Evolutionary conservation across 2,329 filamentous ascomycete species (phyloP).

Genomic region (Verticillium dahliae): DNA sequence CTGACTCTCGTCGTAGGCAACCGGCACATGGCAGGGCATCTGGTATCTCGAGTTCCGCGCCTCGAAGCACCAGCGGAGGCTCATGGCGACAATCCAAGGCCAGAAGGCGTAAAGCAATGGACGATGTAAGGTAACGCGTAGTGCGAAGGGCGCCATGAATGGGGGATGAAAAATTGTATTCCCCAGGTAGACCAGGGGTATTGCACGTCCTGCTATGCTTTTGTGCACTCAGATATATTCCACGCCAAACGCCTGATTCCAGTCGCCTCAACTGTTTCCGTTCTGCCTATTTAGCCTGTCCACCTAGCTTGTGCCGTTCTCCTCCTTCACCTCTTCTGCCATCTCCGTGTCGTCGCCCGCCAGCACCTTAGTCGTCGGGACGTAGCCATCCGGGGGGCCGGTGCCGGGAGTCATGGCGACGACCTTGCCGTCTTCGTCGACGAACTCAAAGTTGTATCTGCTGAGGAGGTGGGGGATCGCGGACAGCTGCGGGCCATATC

Average conservation of each 20-base stretch:
- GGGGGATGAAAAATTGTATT: background rate
- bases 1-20: constrained; percentile 31
- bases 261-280: background rate
- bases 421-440: constrained; percentile 86
- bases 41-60: constrained; percentile 91
- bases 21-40: constrained; percentile 77
- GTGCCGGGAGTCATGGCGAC: constrained; percentile 77
- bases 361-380: constrained; percentile 60
- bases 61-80: constrained; percentile 67
- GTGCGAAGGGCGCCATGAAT: no score
- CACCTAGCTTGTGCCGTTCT: constrained; percentile 25
- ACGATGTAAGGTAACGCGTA: background rate
- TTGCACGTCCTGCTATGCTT: background rate
- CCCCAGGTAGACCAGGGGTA: background rate
- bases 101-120: constrained; percentile 48
- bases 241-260: constrained; percentile 13
- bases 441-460: constrained; percentile 95
- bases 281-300: background rate
- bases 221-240: constrained; percentile 5
- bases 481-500: constrained; percentile 92
- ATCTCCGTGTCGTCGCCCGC: constrained; percentile 58
- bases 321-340: constrained; percentile 38
- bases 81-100: constrained; percentile 92
- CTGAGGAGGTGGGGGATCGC: constrained; percentile 94
- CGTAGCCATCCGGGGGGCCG: constrained; percentile 48